phyloP scores from a whole-genome alignment of 129 eudicot genomes.

The Flaveria linearis region DNA sequence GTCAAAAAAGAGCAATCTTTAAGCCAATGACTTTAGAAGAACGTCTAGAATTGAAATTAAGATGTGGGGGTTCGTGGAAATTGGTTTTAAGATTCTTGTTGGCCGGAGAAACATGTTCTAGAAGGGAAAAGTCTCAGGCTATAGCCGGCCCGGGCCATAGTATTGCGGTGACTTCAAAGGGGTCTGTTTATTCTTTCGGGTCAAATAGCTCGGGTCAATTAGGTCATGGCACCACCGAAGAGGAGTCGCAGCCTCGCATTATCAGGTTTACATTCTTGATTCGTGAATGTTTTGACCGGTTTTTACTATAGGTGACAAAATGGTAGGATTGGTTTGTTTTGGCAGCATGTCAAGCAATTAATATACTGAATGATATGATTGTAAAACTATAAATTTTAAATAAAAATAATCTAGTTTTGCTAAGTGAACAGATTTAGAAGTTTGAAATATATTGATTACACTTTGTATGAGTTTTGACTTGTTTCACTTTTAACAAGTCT shows the following conservation, averaged over 20 bases:
- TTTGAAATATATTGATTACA: background rate
- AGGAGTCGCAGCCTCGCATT: slow-evolving; percentile 66
- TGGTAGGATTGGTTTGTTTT: background rate
- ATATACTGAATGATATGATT: background rate
- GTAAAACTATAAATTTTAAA: background rate
- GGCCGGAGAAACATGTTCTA: slow-evolving; percentile 86
- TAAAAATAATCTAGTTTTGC: background rate
- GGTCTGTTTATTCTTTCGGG: slow-evolving; percentile 81
- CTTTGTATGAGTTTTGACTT: background rate
- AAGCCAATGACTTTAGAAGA: slow-evolving; percentile 70
- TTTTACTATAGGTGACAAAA: background rate
- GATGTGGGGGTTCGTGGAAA: slow-evolving; percentile 98
- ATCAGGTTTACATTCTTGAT: slow-evolving; percentile 53
- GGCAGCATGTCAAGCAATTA: background rate
- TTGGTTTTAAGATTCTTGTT: slow-evolving; percentile 77
- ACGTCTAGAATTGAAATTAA: slow-evolving; percentile 53
- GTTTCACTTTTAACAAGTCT: background rate
- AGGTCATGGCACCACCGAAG: slow-evolving; percentile 84
- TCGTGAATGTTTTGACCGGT: background rate
- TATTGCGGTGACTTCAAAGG: slow-evolving; percentile 82
- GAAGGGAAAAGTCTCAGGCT: slow-evolving; percentile 94
- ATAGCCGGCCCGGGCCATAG: slow-evolving; percentile 98
- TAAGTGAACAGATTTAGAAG: background rate
- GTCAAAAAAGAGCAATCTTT: slow-evolving; percentile 85
- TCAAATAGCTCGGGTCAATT: slow-evolving; percentile 91